Evolutionary conservation across 2,329 filamentous ascomycete genomes (phyloP), one percentile per base, ranked within the genome.

Genomic region (Trichoderma guizhouense): DNA sequence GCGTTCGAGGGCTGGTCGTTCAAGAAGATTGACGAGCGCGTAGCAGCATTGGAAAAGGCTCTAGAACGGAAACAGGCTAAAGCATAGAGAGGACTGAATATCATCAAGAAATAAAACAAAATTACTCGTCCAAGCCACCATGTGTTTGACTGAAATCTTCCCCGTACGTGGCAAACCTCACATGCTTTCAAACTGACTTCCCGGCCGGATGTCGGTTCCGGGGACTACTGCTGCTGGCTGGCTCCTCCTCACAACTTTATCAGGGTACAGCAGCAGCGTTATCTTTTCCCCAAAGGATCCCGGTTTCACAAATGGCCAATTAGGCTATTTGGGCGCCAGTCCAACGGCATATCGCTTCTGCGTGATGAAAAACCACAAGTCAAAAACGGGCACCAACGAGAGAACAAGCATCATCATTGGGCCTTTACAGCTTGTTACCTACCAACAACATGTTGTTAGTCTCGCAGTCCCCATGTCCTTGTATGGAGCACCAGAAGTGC

Each of bases 1-100:
- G 77, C 79, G 51, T 83, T 72, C 72, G 73, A 79, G 73, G 78
- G 74, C 60, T 82, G 78, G 77, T 76, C 75, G 3, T 83, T 86
- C 60, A 81, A 80, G 73, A 81, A 76, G 74, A 83, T 84, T 47
- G 82, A 84, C 69, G 75, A 76, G 73, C 79, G 80, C 72, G 74
- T 82, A 1, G 79, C 77, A 62, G 78, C 74, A 64, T 74, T 83
- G 6, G 78, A 83, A 69, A 79, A 74, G 73, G 64, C 64, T 26
- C 21, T 67, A 15, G 43, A 67, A 51, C 30, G 64, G 15, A 53
- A 53, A 65, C 62, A 65, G 24, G 47, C 43, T 15, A 67, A 57
- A 24, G 21, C 30, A 67, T 57, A 67, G 32, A 67, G 28, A 26
- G n/a, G n/a, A 15, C 28, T 43, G 39, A 43, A n/a, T 9, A 28